Evolutionary conservation across 2,329 filamentous ascomycete genomes (phyloP).

Genomic region (Plectosphaerella cucumerina): DNA sequence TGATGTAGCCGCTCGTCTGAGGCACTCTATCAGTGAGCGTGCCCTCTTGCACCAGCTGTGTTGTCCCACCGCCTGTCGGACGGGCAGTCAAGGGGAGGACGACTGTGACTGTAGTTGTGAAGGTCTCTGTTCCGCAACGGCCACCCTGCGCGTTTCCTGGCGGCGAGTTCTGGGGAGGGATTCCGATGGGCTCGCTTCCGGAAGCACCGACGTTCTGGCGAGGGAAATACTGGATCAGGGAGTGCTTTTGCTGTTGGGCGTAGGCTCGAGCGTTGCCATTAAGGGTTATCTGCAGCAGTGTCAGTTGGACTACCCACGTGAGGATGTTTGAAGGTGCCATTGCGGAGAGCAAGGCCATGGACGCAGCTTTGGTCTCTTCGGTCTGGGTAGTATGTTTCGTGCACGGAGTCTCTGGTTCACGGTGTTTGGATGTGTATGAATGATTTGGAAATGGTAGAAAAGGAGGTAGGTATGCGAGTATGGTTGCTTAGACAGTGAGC

Average conservation of each 20-base stretch:
- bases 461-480: too few relatives aligned
- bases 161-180: not conserved
- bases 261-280: not conserved
- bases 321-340: slow-evolving; percentile 5
- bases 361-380: not conserved
- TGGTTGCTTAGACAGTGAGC: too few relatives aligned
- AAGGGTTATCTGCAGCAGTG: slow-evolving; percentile 10
- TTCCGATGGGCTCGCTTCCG: too few relatives aligned
- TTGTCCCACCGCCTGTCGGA: too few relatives aligned
- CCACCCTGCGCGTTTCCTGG: not conserved
- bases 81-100: not conserved
- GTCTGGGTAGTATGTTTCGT: not conserved
- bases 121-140: not conserved
- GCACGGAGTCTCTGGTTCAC: not conserved
- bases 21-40: slow-evolving; percentile 20
- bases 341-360: slow-evolving; percentile 5
- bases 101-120: not conserved
- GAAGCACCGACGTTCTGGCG: too few relatives aligned
- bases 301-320: slow-evolving; percentile 8
- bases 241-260: too few relatives aligned
- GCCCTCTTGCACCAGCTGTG: too few relatives aligned
- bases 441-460: not conserved
- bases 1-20: slow-evolving; percentile 25
- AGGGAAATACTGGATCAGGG: too few relatives aligned
- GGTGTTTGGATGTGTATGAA: not conserved